Conservation (phyloP, 441 rosid species). For the Gossypium davidsonii region DNA sequence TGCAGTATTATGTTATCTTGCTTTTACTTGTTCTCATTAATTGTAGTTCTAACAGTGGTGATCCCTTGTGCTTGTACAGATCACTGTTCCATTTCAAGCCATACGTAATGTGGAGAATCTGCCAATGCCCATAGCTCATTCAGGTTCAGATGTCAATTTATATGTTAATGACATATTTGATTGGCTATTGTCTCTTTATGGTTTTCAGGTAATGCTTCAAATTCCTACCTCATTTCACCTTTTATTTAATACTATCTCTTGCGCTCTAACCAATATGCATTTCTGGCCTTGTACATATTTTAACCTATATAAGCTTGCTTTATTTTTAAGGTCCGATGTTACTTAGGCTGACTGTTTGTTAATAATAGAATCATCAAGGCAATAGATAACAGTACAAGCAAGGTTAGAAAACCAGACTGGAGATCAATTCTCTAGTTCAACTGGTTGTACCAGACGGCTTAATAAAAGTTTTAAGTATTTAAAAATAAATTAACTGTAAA, state of each 20-base stretch:
- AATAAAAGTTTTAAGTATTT: background rate
- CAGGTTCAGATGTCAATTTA: slow-evolving; percentile 23
- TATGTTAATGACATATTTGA: slow-evolving; percentile 67
- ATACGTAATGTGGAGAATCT: slow-evolving; percentile 63
- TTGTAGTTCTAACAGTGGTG: slow-evolving; percentile 12
- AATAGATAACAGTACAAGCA: background rate
- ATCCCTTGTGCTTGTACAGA: slow-evolving; percentile 36
- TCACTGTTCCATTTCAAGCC: slow-evolving; percentile 71
- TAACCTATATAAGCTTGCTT: background rate
- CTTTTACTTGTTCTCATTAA: slow-evolving; percentile 12
- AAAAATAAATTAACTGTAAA: background rate
- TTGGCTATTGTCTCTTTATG: slow-evolving; percentile 89
- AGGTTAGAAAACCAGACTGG: background rate
- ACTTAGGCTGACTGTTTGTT: background rate
- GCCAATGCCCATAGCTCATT: slow-evolving; percentile 46
- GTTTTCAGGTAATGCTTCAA: slow-evolving; percentile 73
- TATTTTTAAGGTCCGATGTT: background rate
- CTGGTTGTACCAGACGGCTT: background rate
- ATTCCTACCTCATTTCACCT: slow-evolving; percentile 4
- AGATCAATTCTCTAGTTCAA: background rate
- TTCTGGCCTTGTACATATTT: background rate
- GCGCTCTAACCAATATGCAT: background rate
- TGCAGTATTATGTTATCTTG: slow-evolving; percentile 2
- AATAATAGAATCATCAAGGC: slow-evolving; percentile 3
- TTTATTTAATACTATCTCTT: background rate